Conservation (phyloP, 1,284 basidiomycete genomes). For the Moesziomyces antarcticus region DNA sequence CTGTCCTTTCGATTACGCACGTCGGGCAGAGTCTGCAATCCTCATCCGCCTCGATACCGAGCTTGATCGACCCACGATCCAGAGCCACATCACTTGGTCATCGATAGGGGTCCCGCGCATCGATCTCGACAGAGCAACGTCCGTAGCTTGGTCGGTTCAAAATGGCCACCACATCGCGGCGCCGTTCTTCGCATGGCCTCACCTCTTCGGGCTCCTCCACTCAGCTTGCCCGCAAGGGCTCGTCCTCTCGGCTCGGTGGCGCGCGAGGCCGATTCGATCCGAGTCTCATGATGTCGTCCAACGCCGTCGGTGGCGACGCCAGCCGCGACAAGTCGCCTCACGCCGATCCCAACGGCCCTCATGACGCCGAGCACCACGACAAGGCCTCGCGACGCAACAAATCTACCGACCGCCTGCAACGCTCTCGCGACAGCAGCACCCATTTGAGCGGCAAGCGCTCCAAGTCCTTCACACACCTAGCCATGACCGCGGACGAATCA, state of each 20-base stretch:
- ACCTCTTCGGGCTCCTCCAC: conserved; percentile 48
- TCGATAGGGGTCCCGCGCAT: no score
- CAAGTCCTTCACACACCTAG: conserved; percentile 55
- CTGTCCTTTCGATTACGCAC: no score
- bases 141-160: conserved; percentile 3
- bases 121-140: not conserved
- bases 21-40: no score
- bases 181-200: conserved; percentile 37
- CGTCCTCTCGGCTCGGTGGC: conserved; percentile 35
- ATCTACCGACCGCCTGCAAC: conserved; percentile 53
- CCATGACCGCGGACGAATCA: conserved; percentile 29
- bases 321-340: conserved; percentile 25
- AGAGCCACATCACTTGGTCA: no score
- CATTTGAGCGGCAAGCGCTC: conserved; percentile 51
- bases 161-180: conserved; percentile 41
- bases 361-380: conserved; percentile 17
- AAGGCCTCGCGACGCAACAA: conserved; percentile 37
- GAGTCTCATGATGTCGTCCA: conserved; percentile 55
- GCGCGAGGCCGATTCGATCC: conserved; percentile 50
- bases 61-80: no score
- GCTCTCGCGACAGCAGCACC: conserved; percentile 45
- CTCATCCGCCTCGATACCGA: no score
- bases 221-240: conserved; percentile 42
- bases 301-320: conserved; percentile 19
- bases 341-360: conserved; percentile 14